Conservation (phyloP, 176 grass and related monocot species). For the Hordeum vulgare region MorexV3_pseudomolecules_assembly NC_058519.1:34289921-34290420, state of each 20-base stretch:
- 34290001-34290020: background rate
- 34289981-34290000: background rate
- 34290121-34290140: background rate
- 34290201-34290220: no score
- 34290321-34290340: background rate
- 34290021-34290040: background rate
- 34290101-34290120: background rate
- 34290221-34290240: no score
- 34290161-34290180: background rate
- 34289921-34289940: slow-evolving; percentile 3
- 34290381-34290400: background rate
- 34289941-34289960: background rate
- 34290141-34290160: background rate
- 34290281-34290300: background rate
- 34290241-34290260: background rate
- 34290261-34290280: background rate
- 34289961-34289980: background rate
- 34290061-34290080: no score
- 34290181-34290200: background rate
- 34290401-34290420: background rate
- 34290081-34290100: background rate
- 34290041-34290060: background rate
- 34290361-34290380: background rate
- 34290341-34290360: background rate
- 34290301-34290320: background rate